These are phyloP conservation scores for Alternaria alternata DNA, from an alignment of 2,329 filamentous ascomycete genomes.

Conservation along the genomic window DNA sequence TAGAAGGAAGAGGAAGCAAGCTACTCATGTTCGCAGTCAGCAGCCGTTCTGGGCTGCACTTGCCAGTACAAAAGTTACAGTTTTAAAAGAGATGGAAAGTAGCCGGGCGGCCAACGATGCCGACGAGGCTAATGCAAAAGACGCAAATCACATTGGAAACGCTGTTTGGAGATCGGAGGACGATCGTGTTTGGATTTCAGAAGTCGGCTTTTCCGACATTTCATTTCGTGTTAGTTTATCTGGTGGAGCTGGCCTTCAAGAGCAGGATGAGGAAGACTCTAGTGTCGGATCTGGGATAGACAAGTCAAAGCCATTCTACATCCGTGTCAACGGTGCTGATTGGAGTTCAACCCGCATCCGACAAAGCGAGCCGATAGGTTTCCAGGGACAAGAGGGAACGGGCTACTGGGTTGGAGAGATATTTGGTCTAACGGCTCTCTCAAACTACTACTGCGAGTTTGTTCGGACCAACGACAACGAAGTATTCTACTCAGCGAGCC, in stretches of 20 bases:
- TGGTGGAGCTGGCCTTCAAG: conserved; percentile 53
- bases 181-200: conserved; percentile 81
- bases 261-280: conserved; percentile 47
- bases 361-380: conserved; percentile 57
- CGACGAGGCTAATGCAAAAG: conserved; percentile 75
- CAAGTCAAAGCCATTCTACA: conserved; percentile 77
- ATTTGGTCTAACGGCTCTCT: conserved; percentile 72
- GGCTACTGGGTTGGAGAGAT: conserved; percentile 74
- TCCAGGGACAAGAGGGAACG: conserved; percentile 55
- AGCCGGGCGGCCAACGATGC: conserved; percentile 79
- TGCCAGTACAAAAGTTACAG: conserved; percentile 94
- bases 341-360: conserved; percentile 81
- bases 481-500: conserved; percentile 74
- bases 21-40: conserved; percentile 85
- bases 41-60: conserved; percentile 95
- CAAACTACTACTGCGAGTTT: conserved; percentile 82
- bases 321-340: conserved; percentile 78
- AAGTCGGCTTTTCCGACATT: conserved; percentile 79
- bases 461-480: conserved; percentile 71
- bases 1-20: conserved; percentile 90
- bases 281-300: conserved; percentile 64
- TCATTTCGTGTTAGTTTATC: conserved; percentile 78
- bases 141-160: conserved; percentile 79
- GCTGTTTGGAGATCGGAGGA: conserved; percentile 74
- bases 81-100: conserved; percentile 81